Percentiles rank a stretch among this genome's conserved stretches.
These are phyloP conservation scores for Hymenoscyphus infarciens DNA, from an alignment of 2,329 filamentous ascomycete species.

Conservation along the genomic window DNA sequence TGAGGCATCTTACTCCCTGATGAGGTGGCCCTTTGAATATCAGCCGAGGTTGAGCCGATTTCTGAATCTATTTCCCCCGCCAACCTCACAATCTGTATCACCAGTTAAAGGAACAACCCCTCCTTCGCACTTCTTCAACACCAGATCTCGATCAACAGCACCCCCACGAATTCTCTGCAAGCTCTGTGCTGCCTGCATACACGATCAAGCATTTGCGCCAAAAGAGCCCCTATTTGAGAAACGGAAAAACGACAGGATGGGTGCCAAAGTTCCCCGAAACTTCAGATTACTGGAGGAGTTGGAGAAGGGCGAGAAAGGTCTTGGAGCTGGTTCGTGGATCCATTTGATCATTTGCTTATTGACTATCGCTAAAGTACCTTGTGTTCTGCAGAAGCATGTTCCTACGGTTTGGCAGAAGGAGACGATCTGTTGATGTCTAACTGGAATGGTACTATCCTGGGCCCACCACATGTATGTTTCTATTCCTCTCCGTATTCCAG, in stretches of 20 bases:
- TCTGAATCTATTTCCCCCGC: slow-evolving; percentile 1
- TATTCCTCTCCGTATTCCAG: slow-evolving; percentile 4
- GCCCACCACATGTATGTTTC: slow-evolving; percentile 81
- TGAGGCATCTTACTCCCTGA: slow-evolving; percentile 3
- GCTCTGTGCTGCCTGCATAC: neutral
- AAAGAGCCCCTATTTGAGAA: neutral
- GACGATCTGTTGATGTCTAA: slow-evolving; percentile 96
- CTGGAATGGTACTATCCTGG: slow-evolving; percentile 97
- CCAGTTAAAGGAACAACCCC: neutral
- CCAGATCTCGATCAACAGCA: neutral
- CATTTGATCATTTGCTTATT: neutral
- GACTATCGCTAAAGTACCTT: slow-evolving; percentile 12
- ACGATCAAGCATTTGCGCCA: neutral
- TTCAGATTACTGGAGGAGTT: slow-evolving; percentile 96
- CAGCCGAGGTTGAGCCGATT: slow-evolving; percentile 20
- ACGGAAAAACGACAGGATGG: slow-evolving; percentile 27
- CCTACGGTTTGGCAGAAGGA: slow-evolving; percentile 89
- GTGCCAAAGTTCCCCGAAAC: slow-evolving; percentile 84
- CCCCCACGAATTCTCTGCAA: neutral
- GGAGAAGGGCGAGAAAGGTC: slow-evolving; percentile 97
- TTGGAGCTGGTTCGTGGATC: slow-evolving; percentile 69
- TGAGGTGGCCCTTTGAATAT: slow-evolving; percentile 18
- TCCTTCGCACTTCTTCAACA: neutral
- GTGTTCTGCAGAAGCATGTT: slow-evolving; percentile 74
- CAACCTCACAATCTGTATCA: neutral